Percentiles rank a stretch among this genome's conserved stretches.
Conservation (phyloP, 2,329 filamentous ascomycete genomes). For the Scolecobasidium constrictum region DNA sequence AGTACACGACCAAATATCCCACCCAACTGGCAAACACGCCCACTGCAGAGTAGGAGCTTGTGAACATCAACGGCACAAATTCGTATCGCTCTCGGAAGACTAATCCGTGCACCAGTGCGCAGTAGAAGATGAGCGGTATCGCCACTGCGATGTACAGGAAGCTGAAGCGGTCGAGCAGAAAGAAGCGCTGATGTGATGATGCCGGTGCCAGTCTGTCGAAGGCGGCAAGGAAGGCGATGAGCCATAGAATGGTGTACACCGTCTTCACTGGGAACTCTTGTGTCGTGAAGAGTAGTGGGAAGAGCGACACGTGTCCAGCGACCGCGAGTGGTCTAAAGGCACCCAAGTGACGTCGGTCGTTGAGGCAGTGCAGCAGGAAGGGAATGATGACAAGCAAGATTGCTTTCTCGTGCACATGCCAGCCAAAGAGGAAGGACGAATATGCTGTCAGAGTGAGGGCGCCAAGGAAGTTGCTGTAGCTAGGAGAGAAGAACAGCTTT, state of each 20-base stretch:
- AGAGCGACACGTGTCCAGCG: slow-evolving; percentile 87
- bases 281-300: slow-evolving; percentile 84
- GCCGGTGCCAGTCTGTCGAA: slow-evolving; percentile 86
- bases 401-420: slow-evolving; percentile 98
- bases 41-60: slow-evolving; percentile 83
- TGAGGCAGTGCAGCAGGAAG: slow-evolving; percentile 83
- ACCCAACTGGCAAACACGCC: slow-evolving; percentile 96
- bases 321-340: slow-evolving; percentile 89
- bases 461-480: slow-evolving; percentile 82
- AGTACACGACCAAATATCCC: slow-evolving; percentile 88
- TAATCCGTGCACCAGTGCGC: slow-evolving; percentile 71
- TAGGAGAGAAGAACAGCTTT: slow-evolving; percentile 70
- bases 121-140: slow-evolving; percentile 82
- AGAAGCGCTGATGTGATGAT: slow-evolving; percentile 69
- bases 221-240: slow-evolving; percentile 70
- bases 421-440: slow-evolving; percentile 92
- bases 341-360: slow-evolving; percentile 79
- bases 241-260: slow-evolving; percentile 85
- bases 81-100: slow-evolving; percentile 75
- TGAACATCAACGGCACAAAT: slow-evolving; percentile 95
- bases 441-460: slow-evolving; percentile 89
- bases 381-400: slow-evolving; percentile 90
- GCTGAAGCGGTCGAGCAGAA: slow-evolving; percentile 83
- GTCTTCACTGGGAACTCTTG: slow-evolving; percentile 92
- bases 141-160: slow-evolving; percentile 81